A percentile compares a stretch with the other conserved stretches of the same genome.
Conservation (phyloP, 1,284 basidiomycete genomes). For the Melampsora larici-populina region DNA sequence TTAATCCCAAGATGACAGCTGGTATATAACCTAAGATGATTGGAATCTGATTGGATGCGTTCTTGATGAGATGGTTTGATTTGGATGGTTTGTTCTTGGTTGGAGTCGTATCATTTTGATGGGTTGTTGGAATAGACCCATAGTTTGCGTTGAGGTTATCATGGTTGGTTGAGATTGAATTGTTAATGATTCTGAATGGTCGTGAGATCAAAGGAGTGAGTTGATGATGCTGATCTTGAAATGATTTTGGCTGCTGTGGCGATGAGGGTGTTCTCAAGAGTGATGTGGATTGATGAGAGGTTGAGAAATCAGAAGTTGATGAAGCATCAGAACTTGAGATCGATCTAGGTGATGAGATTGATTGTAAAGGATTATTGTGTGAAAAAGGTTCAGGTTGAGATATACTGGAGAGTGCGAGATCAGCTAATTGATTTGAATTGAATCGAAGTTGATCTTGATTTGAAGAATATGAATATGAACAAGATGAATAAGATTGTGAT, state of each 20-base stretch:
- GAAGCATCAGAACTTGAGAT: not conserved
- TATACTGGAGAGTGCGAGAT: slow-evolving; percentile 20
- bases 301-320: not conserved
- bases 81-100: not conserved
- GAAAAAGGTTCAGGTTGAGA: slow-evolving; percentile 9
- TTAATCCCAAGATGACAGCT: slow-evolving; percentile 76
- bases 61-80: not conserved
- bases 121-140: slow-evolving; percentile 13
- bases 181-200: not conserved
- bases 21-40: slow-evolving; percentile 56
- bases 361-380: not conserved
- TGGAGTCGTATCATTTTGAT: not conserved
- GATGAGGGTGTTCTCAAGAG: not conserved
- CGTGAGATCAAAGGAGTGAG: not conserved
- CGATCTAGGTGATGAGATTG: not conserved
- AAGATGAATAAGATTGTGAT: too few relatives aligned
- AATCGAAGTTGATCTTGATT: slow-evolving; percentile 32
- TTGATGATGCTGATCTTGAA: not conserved
- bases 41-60: not conserved
- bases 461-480: slow-evolving; percentile 9
- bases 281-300: not conserved
- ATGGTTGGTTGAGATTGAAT: not conserved
- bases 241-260: not conserved
- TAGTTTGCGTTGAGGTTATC: slow-evolving; percentile 10
- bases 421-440: slow-evolving; percentile 25